Evolutionary conservation across 2,329 filamentous ascomycete species (phyloP), one percentile per base, ranked within the genome.

Genomic region (Fonsecaea pedrosoi): DNA sequence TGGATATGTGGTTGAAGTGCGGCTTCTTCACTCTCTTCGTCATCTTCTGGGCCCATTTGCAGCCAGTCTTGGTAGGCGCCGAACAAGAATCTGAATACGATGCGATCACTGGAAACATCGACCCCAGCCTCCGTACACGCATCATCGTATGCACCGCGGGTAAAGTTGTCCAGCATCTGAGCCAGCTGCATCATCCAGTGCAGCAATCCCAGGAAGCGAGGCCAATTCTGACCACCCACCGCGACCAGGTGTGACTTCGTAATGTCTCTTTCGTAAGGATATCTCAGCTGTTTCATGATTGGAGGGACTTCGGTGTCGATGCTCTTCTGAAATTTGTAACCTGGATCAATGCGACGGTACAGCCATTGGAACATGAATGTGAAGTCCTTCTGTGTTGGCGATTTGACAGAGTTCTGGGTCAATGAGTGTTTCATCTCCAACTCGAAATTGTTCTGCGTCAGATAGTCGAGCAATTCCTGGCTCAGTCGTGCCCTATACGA

Each of bases 111-210:
- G 10, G 85, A 89, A 34, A 98, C 89, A 77, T 99, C 95, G 54
- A 95, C 87, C 1, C 94, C 95, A 35, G 88, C 90, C 73, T 97
- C 94, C 50, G 90, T 85, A 76, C 93, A 97, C 0, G 93, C 94
- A 60, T 97, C 91, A 72, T 97, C 93, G 77, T 97, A 99, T 55
- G 88, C 88, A 66, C 93, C 90, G 62, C 82, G 79, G 1, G 87
- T 83, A 75, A 94, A 98, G 25, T 91, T 87, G 69, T 98, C 94
- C 75, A 98, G 87, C 90, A 98, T 96, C 73, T 94, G 90, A 4
- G 92, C 92, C 60, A 99, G 83, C 78, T 98, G 94, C 94, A 99
- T 97, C 89, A 99, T 94, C 95, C 95, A 99, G 80, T 99, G 94
- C 59, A 99, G 84, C 77, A 99, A 83, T 0, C 94, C 95, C 12